Percentiles rank a stretch among this genome's conserved stretches.
phyloP scores from a whole-genome alignment of 2,329 filamentous ascomycete species.

The Paracorniculantispora psalliotae region DNA sequence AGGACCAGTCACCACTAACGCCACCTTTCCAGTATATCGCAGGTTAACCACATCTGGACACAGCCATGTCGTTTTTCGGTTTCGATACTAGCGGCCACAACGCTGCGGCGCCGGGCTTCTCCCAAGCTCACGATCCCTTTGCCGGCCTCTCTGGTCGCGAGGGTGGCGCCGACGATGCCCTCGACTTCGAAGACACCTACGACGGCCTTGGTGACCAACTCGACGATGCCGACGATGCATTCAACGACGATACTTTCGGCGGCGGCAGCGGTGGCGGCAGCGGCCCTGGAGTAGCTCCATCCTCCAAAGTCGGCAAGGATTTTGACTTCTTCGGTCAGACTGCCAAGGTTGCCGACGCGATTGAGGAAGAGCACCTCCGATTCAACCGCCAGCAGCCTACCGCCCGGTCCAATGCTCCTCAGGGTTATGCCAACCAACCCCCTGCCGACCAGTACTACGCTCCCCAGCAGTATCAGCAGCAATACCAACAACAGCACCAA shows the following conservation, averaged over 20 bases:
- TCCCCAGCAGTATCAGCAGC: constrained; percentile 31
- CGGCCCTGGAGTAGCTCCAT: constrained; percentile 37
- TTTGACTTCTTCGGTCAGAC: constrained; percentile 97
- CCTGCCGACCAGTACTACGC: constrained; percentile 31
- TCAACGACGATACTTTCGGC: constrained; percentile 95
- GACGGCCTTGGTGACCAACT: constrained; percentile 89
- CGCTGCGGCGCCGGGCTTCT: constrained; percentile 70
- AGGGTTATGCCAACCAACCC: constrained; percentile 33
- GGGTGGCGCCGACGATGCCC: constrained; percentile 44
- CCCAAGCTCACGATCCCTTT: constrained; percentile 80
- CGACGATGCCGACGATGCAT: constrained; percentile 84
- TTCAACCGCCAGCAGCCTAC: constrained; percentile 70
- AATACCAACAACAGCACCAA: constrained; percentile 29
- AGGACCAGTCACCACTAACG: neutral
- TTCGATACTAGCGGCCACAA: constrained; percentile 69
- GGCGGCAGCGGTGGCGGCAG: constrained; percentile 33
- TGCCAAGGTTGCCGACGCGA: constrained; percentile 75
- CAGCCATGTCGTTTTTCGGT: constrained; percentile 83
- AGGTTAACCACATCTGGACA: constrained; percentile 17
- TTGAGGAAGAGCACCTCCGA: constrained; percentile 86
- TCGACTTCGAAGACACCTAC: constrained; percentile 94
- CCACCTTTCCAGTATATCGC: neutral
- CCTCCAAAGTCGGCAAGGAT: constrained; percentile 70
- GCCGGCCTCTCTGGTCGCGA: constrained; percentile 64
- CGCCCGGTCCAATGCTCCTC: constrained; percentile 29